These are phyloP conservation scores for Mucor plumbeus DNA, from an alignment of 371 early-diverging fungal species.

Conservation along the genomic window DNA sequence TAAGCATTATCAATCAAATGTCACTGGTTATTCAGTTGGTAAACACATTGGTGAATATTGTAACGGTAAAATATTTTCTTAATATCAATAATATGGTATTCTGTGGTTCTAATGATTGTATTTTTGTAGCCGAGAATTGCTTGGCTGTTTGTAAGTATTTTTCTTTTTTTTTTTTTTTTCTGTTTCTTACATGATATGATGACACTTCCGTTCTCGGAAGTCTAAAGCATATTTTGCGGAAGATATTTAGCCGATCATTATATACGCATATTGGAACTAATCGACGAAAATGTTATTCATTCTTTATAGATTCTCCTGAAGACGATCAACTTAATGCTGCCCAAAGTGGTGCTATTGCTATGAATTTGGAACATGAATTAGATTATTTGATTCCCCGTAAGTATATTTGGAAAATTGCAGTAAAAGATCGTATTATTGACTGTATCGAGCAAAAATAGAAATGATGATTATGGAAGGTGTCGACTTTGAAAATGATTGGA, in stretches of 20 bases:
- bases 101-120: neutral
- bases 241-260: neutral
- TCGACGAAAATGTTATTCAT: neutral
- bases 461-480: conserved; percentile 4
- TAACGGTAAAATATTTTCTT: conserved; percentile 18
- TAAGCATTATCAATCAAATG: conserved; percentile 39
- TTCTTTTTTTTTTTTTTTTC: no score
- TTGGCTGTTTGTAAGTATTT: conserved; percentile 6
- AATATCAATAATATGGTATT: neutral
- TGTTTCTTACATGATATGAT: neutral
- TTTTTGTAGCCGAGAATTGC: conserved; percentile 9
- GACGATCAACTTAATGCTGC: conserved; percentile 49
- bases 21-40: conserved; percentile 44
- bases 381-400: conserved; percentile 44
- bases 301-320: conserved; percentile 28
- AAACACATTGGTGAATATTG: conserved; percentile 39
- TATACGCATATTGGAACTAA: neutral
- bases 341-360: conserved; percentile 40
- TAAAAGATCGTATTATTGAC: neutral
- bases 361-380: conserved; percentile 41
- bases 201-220: neutral
- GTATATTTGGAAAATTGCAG: neutral
- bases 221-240: neutral
- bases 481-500: conserved; percentile 45
- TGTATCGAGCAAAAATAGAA: neutral